A percentile compares a stretch with the other conserved stretches of the same genome.
Evolutionary conservation across 148 eudicot species (phyloP).

Genomic region (Rhododendron griersonianum): DNA sequence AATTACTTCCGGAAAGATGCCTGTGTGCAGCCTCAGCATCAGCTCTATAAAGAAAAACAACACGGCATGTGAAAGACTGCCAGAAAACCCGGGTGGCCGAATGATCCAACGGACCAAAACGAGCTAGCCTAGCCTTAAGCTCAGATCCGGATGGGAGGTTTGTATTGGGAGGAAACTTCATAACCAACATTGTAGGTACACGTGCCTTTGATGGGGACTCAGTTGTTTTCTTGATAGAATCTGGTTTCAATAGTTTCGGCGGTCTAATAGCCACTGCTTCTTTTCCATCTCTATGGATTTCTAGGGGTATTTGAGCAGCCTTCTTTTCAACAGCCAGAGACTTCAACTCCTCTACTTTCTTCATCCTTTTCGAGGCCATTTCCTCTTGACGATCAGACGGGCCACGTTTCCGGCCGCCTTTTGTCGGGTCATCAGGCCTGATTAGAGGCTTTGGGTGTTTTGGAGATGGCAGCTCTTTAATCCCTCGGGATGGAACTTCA

Average conservation of each 20-base stretch:
- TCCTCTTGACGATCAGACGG: conserved; percentile 73
- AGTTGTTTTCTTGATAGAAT: conserved; percentile 27
- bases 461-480: conserved; percentile 10
- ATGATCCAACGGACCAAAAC: conserved; percentile 77
- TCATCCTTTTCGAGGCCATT: conserved; percentile 38
- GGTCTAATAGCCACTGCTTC: conserved; percentile 23
- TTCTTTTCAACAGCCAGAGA: conserved; percentile 46
- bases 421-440: conserved; percentile 46
- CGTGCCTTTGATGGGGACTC: conserved; percentile 31
- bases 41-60: conserved; percentile 50
- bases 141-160: conserved; percentile 64
- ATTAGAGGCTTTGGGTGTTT: conserved; percentile 36
- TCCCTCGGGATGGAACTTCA: conserved; percentile 16
- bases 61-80: conserved; percentile 55
- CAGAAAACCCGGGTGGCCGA: conserved; percentile 61
- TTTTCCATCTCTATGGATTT: conserved; percentile 38
- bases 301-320: conserved; percentile 32
- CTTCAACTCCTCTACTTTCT: conserved; percentile 43
- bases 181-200: conserved; percentile 62
- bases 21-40: conserved; percentile 59
- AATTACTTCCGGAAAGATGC: conserved; percentile 39
- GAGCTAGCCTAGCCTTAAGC: conserved; percentile 78
- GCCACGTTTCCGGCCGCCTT: conserved; percentile 50
- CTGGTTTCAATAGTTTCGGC: conserved; percentile 23
- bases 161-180: conserved; percentile 63